Evolutionary conservation across 2,329 filamentous ascomycete species (phyloP).

Genomic region (Acarospora socialis): DNA sequence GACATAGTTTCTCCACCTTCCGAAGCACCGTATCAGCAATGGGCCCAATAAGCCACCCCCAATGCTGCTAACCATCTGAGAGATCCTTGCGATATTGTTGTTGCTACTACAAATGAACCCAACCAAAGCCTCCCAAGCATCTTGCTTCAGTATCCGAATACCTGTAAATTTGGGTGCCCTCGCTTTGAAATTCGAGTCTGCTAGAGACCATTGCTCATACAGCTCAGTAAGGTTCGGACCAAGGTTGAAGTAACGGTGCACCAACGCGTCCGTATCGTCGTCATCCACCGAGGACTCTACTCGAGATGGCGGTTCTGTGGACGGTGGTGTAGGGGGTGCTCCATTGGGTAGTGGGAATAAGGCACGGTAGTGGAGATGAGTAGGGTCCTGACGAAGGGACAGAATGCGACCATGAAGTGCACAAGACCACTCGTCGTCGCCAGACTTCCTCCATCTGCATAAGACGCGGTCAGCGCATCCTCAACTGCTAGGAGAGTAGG

Average conservation of each 20-base stretch:
- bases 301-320: conserved; percentile 25
- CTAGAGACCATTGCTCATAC: conserved; percentile 74
- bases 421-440: conserved; percentile 75
- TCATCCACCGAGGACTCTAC: conserved; percentile 22
- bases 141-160: conserved; percentile 82
- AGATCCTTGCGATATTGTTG: conserved; percentile 92
- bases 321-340: conserved; percentile 25
- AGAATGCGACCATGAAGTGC: conserved; percentile 74
- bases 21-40: background rate
- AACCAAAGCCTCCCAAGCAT: conserved; percentile 87
- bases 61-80: conserved; percentile 58
- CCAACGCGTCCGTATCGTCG: conserved; percentile 59
- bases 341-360: conserved; percentile 34
- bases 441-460: conserved; percentile 74
- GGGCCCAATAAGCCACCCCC: background rate
- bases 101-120: conserved; percentile 98
- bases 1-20: conserved; percentile 71
- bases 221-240: conserved; percentile 58
- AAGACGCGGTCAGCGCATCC: conserved; percentile 1
- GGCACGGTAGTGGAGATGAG: conserved; percentile 65
- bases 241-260: conserved; percentile 80
- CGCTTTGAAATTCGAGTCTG: conserved; percentile 77
- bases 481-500: conserved; percentile 2
- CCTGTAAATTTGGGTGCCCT: conserved; percentile 79
- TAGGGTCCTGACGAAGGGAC: conserved; percentile 67